Evolutionary conservation across 2,329 filamentous ascomycete genomes (phyloP).

Genomic region (Talaromyces sp.): DNA sequence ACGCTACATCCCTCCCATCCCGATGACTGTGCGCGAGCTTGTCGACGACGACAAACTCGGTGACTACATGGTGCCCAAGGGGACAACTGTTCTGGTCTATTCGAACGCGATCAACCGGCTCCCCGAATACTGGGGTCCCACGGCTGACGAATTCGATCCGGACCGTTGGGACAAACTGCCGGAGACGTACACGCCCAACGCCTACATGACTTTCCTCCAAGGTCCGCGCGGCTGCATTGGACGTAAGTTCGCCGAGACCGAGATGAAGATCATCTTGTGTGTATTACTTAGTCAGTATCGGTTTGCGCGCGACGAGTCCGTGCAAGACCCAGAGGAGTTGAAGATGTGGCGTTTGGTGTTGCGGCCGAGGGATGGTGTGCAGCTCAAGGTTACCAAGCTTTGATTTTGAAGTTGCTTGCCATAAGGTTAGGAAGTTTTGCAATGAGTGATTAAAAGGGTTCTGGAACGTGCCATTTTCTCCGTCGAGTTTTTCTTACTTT

Average conservation of each 20-base stretch:
- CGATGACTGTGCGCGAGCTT: constrained; percentile 41
- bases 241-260: constrained; percentile 29
- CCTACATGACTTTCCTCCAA: constrained; percentile 28
- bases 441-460: neutral
- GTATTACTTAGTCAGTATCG: constrained; percentile 28
- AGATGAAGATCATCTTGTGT: constrained; percentile 31
- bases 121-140: constrained; percentile 36
- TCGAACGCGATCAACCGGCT: constrained; percentile 39
- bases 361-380: constrained; percentile 40
- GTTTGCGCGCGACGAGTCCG: constrained; percentile 30
- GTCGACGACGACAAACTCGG: constrained; percentile 34
- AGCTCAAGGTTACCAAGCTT: constrained; percentile 28
- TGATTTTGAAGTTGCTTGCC: neutral
- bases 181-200: constrained; percentile 30
- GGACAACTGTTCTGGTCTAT: constrained; percentile 40
- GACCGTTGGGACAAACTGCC: constrained; percentile 39
- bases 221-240: constrained; percentile 29
- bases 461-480: neutral
- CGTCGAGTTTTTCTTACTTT: neutral
- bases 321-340: constrained; percentile 39
- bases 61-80: constrained; percentile 35
- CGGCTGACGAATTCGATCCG: constrained; percentile 36
- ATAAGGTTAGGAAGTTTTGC: too few relatives aligned
- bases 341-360: constrained; percentile 47
- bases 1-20: constrained; percentile 42